These are phyloP conservation scores for Urochloa ruziziensis DNA, from an alignment of 176 grass and related monocot genomes.

Conservation along the genomic window DNA sequence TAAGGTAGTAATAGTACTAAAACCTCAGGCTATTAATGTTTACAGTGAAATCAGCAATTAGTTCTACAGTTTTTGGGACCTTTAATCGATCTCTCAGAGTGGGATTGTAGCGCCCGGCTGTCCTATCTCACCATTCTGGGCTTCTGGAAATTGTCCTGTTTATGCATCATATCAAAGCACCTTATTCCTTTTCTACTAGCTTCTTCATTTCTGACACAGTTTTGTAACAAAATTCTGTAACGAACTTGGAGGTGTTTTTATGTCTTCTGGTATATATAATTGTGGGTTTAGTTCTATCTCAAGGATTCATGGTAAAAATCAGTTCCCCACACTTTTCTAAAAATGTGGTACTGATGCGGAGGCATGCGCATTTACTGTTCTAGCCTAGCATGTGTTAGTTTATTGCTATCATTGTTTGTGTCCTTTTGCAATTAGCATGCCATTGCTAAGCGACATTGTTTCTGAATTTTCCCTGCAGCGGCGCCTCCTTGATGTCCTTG, in stretches of 20 bases:
- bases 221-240: not conserved
- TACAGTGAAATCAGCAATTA: not conserved
- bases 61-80: not conserved
- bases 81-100: not conserved
- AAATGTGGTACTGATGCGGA: not conserved
- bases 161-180: not conserved
- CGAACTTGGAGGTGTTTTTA: not conserved
- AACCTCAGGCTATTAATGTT: not conserved
- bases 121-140: not conserved
- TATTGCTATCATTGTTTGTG: not conserved
- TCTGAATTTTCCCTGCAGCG: slow-evolving; percentile 46
- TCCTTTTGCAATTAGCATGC: too few species aligned
- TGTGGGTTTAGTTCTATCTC: not conserved
- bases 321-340: not conserved
- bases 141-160: not conserved
- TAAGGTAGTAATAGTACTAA: not conserved
- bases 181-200: not conserved
- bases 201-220: not conserved
- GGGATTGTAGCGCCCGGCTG: not conserved
- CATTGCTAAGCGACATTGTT: not conserved
- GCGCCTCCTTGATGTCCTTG: slow-evolving; percentile 79
- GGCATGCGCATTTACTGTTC: not conserved
- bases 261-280: not conserved
- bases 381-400: not conserved
- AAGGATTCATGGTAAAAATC: not conserved